Evolutionary conservation across 306 rosid genomes (phyloP).

Genomic region (Quercus alba): DNA sequence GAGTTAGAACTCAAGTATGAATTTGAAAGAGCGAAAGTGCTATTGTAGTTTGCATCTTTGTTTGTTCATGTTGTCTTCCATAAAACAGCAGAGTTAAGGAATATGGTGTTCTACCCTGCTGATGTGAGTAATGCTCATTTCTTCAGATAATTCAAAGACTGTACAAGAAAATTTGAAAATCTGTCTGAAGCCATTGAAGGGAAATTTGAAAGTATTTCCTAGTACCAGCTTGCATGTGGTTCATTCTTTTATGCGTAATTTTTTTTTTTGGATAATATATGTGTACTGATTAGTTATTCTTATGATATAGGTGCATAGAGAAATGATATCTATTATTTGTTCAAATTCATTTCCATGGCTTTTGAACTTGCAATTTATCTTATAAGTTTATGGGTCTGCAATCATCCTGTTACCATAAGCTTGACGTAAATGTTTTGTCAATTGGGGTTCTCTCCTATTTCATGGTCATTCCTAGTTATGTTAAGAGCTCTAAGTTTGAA

Average conservation of each 20-base stretch:
- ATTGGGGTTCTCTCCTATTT: background rate
- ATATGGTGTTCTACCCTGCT: no score
- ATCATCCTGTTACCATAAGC: background rate
- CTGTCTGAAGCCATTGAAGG: background rate
- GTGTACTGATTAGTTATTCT: background rate
- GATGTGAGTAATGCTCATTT: no score
- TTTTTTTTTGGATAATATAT: no score
- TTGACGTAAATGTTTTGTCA: constrained; percentile 10
- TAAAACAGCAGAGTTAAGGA: no score
- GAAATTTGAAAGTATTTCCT: background rate
- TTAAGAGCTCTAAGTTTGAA: no score
- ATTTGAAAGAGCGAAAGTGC: no score
- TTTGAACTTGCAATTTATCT: constrained; percentile 14
- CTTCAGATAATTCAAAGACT: no score
- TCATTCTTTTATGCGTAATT: background rate
- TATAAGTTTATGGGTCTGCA: constrained; percentile 8
- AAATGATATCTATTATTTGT: background rate
- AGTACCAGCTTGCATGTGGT: background rate
- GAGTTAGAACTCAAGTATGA: no score
- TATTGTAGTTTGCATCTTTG: no score
- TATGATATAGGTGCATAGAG: background rate
- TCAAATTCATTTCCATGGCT: background rate
- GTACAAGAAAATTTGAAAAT: background rate
- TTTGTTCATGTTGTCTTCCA: no score
- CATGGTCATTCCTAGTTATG: no score